Conservation (phyloP, 1,284 basidiomycete genomes). For the Athelia sp. region DNA sequence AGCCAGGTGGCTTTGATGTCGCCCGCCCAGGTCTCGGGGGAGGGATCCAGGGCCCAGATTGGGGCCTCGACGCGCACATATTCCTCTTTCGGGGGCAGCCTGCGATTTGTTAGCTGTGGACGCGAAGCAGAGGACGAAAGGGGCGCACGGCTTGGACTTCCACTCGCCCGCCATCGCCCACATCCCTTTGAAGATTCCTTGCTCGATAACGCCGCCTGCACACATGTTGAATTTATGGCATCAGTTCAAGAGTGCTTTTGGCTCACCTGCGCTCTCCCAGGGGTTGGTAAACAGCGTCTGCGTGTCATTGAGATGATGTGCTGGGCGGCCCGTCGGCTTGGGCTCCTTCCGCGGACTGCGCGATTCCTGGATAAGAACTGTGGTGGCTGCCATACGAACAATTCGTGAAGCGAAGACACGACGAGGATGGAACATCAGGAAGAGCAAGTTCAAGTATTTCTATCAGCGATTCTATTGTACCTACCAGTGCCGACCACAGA, state of each 20-base stretch:
- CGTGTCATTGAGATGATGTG: background rate
- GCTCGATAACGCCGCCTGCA: too few species aligned
- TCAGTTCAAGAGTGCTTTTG: too few species aligned
- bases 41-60: background rate
- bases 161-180: background rate
- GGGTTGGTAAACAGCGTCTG: background rate
- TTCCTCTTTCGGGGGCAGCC: background rate
- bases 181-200: background rate
- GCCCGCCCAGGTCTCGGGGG: background rate
- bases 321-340: background rate
- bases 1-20: constrained; percentile 68
- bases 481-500: too few species aligned
- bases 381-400: too few species aligned
- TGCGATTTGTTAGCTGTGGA: background rate
- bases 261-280: background rate
- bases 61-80: background rate
- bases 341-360: background rate
- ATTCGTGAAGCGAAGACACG: too few species aligned
- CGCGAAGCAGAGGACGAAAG: background rate
- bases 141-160: background rate
- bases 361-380: background rate
- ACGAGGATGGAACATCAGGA: too few species aligned
- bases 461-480: too few species aligned
- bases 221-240: too few species aligned
- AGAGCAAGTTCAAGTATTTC: too few species aligned